Percentiles rank a stretch among this genome's conserved stretches.
These are phyloP conservation scores for Fusarium sp. DNA, from an alignment of 2,329 filamentous ascomycete genomes.

Conservation along the genomic window DNA sequence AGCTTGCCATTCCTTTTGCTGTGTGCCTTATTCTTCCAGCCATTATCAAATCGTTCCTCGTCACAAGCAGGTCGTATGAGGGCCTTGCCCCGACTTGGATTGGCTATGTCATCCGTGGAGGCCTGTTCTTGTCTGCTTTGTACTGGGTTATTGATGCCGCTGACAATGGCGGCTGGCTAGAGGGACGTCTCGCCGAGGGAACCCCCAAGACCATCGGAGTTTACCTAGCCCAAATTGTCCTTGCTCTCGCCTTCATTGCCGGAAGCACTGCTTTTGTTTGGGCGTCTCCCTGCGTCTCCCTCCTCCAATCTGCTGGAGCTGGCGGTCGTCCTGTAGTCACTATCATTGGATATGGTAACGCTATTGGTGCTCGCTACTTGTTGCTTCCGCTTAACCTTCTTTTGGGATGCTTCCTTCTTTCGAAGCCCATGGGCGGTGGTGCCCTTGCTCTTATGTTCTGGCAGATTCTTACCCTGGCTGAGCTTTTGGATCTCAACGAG, in stretches of 20 bases:
- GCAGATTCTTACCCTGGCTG: constrained; percentile 84
- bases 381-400: constrained; percentile 83
- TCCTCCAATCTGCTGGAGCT: constrained; percentile 63
- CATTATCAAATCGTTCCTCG: constrained; percentile 81
- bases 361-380: constrained; percentile 91
- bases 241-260: constrained; percentile 83
- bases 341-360: constrained; percentile 90
- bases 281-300: constrained; percentile 83
- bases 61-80: constrained; percentile 85
- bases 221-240: constrained; percentile 79
- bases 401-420: constrained; percentile 78
- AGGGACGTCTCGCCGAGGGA: constrained; percentile 60
- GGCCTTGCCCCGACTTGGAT: constrained; percentile 88
- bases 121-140: constrained; percentile 76
- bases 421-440: constrained; percentile 94
- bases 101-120: constrained; percentile 78
- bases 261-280: constrained; percentile 87
- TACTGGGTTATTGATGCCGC: constrained; percentile 94
- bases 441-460: constrained; percentile 84
- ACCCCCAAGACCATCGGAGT: constrained; percentile 78
- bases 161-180: constrained; percentile 85
- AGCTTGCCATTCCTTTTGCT: constrained; percentile 81
- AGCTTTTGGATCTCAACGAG: constrained; percentile 69
- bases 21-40: constrained; percentile 76
- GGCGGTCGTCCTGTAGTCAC: constrained; percentile 68